Percentiles rank a stretch among this genome's conserved stretches.
Conservation (phyloP, 1,284 basidiomycete genomes). For the Ceratobasidium sp. region DNA sequence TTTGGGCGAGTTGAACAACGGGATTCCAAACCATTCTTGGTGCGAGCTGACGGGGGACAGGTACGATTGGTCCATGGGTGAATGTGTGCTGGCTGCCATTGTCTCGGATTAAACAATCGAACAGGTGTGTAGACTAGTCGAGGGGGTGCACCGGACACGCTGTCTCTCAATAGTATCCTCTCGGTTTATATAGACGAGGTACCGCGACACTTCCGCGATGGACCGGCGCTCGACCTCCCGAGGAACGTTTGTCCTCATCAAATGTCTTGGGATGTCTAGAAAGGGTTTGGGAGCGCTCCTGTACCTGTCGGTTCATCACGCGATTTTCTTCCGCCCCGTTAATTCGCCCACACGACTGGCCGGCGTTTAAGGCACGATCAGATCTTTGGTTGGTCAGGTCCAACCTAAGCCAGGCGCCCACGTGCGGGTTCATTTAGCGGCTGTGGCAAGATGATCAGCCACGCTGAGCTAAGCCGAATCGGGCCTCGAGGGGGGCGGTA, state of each 20-base stretch:
- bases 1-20: not conserved
- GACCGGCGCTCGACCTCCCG: not conserved
- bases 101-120: not conserved
- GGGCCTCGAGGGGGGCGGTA: not conserved
- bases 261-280: not conserved
- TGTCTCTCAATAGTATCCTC: not conserved
- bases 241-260: not conserved
- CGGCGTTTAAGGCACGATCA: constrained; percentile 3
- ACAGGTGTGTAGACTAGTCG: not conserved
- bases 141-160: not conserved
- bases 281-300: not conserved
- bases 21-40: not conserved
- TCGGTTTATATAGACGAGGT: not conserved
- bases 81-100: not conserved
- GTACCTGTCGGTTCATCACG: constrained; percentile 1
- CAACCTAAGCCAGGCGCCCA: not conserved
- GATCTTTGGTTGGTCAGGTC: not conserved
- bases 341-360: not conserved
- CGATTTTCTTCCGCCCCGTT: not conserved
- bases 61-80: not conserved
- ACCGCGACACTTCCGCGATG: not conserved
- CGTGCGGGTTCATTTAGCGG: not conserved
- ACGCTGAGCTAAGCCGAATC: not conserved
- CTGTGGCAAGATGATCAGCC: constrained; percentile 1
- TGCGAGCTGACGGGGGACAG: not conserved